Base-by-base conservation (phyloP, 108 stramenopile genomes). In the Cyclotella choctawhatcheeana region DNA sequence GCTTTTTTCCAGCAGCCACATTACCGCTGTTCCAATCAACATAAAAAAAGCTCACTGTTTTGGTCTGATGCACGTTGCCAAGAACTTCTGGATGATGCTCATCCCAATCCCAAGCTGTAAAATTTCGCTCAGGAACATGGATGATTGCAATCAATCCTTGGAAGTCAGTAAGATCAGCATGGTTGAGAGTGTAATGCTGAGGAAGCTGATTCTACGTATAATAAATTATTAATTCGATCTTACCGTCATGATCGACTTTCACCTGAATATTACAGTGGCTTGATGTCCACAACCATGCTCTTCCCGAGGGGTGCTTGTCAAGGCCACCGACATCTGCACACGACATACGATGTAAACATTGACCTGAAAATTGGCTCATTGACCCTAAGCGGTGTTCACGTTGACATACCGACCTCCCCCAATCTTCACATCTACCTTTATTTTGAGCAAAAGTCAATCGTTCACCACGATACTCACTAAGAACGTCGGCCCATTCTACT, bases 141-240 rank as follows among this genome's bases (percentile, higher is more conserved):
- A 91, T 78, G 20, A 86, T 62, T 12, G 79, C 80, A 55, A 91
- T 66, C 32, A 62, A 14, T 5, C 90, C n/a, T n/a, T n/a, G n/a
- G n/a, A n/a, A n/a, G n/a, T n/a, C n/a, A n/a, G n/a, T n/a, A n/a
- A n/a, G n/a, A n/a, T n/a, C n/a, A n/a, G n/a, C n/a, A n/a, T n/a
- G n/a, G n/a, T n/a, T n/a, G n/a, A n/a, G n/a, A n/a, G n/a, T n/a
- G n/a, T n/a, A n/a, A n/a, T n/a, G n/a, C n/a, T n/a, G n/a, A n/a
- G n/a, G n/a, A n/a, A n/a, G n/a, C n/a, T n/a, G n/a, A n/a, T n/a
- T n/a, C n/a, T n/a, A n/a, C n/a, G n/a, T n/a, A n/a, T n/a, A n/a
- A n/a, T n/a, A n/a, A n/a, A n/a, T n/a, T n/a, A n/a, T n/a, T n/a
- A n/a, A n/a, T n/a, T n/a, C n/a, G n/a, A n/a, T n/a, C n/a, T n/a